phyloP scores from a whole-genome alignment of 139 green algal genomes.

The Nannochloris sp. region DNA sequence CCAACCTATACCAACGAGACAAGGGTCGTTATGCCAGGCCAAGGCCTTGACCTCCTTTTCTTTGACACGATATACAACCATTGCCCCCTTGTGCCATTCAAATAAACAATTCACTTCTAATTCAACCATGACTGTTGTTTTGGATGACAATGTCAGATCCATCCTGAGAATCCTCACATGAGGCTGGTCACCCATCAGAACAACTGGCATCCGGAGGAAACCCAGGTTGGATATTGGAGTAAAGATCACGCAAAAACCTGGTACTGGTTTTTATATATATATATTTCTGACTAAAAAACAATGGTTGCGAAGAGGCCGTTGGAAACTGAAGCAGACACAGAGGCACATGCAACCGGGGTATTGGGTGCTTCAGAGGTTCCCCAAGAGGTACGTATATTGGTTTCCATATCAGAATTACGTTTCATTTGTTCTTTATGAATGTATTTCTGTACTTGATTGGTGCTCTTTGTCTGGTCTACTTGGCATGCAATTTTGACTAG shows the following conservation, averaged over 20 bases:
- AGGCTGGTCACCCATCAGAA: no score
- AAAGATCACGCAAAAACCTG: no score
- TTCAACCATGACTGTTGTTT: no score
- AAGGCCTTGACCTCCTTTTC: background rate
- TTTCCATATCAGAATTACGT: background rate
- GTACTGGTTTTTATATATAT: no score
- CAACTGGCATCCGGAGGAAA: no score
- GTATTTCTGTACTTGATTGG: background rate
- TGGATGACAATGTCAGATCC: no score
- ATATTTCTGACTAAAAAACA: no score
- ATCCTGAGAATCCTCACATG: no score
- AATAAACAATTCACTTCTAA: no score
- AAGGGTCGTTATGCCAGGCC: conserved; percentile 44
- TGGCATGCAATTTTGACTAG: background rate
- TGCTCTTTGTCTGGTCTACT: background rate
- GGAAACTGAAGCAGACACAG: no score
- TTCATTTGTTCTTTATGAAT: background rate
- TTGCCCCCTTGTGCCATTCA: background rate
- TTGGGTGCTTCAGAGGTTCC: conserved; percentile 50
- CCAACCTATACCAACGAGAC: conserved; percentile 57
- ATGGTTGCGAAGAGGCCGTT: no score
- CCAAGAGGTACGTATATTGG: conserved; percentile 28
- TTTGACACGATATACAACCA: background rate
- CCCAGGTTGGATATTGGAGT: no score
- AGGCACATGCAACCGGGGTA: conserved; percentile 13